These are phyloP conservation scores for Phytophthora multivora DNA, from an alignment of 352 stramenopile genomes.

Conservation along the genomic window DNA sequence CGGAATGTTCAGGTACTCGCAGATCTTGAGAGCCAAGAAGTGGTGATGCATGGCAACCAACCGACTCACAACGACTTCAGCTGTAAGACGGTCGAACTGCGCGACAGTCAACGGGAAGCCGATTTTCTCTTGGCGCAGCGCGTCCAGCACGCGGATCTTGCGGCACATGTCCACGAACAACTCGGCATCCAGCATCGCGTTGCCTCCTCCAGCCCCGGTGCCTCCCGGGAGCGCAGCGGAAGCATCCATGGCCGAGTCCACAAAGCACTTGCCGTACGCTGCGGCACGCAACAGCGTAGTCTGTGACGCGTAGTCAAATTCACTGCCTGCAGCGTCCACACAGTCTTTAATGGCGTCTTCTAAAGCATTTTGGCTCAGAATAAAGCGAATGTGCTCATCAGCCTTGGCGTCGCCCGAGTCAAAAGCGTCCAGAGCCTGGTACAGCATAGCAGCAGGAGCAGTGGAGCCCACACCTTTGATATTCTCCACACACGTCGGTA, in stretches of 20 bases:
- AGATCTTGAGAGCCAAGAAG: conserved; percentile 92
- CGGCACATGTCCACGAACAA: conserved; percentile 90
- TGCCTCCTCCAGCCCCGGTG: conserved; percentile 15
- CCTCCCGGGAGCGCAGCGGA: conserved; percentile 28
- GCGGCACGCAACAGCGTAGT: conserved; percentile 81
- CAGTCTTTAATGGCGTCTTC: conserved; percentile 90
- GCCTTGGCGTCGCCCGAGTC: conserved; percentile 88
- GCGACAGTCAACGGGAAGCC: conserved; percentile 83
- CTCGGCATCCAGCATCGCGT: conserved; percentile 64
- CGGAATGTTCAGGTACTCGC: conserved; percentile 87
- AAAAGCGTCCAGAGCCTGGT: conserved; percentile 89
- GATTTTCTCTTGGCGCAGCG: conserved; percentile 77
- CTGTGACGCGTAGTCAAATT: conserved; percentile 87
- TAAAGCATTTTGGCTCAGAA: conserved; percentile 78
- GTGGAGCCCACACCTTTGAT: conserved; percentile 90
- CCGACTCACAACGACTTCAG: conserved; percentile 86
- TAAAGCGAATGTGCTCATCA: conserved; percentile 90
- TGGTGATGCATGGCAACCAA: conserved; percentile 86
- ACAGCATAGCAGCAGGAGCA: conserved; percentile 89
- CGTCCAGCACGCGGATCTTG: conserved; percentile 91
- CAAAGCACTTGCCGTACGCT: conserved; percentile 91
- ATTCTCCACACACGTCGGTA: conserved; percentile 83
- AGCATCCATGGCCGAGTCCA: conserved; percentile 65
- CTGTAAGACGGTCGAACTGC: conserved; percentile 83
- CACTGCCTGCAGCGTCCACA: conserved; percentile 81